phyloP scores from a whole-genome alignment of 768 basidiomycete genomes.

The Mycena galopus region DNA sequence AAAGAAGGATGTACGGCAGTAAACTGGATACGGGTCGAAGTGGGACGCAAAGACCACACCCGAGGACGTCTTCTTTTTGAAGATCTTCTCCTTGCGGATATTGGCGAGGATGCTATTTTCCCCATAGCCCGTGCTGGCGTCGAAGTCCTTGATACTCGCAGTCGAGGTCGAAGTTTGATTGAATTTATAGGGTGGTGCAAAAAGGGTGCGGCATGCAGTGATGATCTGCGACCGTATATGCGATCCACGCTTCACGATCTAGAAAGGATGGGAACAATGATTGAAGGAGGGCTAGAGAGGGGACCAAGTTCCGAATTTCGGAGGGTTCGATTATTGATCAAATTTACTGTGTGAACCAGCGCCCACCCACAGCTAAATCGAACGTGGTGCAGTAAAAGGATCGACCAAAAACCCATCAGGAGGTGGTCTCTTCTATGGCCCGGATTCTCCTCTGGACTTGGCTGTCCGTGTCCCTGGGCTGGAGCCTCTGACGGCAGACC shows the following conservation, averaged over 20 bases:
- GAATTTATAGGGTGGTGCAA: background rate
- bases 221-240: background rate
- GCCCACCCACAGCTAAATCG: no score
- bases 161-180: background rate
- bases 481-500: no score
- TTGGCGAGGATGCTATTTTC: background rate
- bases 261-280: no score
- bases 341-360: no score
- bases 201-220: background rate
- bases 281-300: no score
- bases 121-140: background rate
- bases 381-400: no score
- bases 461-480: no score
- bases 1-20: background rate
- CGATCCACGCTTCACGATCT: conserved; percentile 16
- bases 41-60: background rate
- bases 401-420: no score
- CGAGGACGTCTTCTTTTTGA: background rate
- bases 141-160: background rate
- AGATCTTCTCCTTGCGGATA: background rate
- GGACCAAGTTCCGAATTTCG: no score
- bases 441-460: no score
- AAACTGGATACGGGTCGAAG: conserved; percentile 15
- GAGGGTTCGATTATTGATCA: no score
- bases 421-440: no score